These are phyloP conservation scores for Colletotrichum sp. DNA, from an alignment of 2,329 filamentous ascomycete species.

Conservation along the genomic window DNA sequence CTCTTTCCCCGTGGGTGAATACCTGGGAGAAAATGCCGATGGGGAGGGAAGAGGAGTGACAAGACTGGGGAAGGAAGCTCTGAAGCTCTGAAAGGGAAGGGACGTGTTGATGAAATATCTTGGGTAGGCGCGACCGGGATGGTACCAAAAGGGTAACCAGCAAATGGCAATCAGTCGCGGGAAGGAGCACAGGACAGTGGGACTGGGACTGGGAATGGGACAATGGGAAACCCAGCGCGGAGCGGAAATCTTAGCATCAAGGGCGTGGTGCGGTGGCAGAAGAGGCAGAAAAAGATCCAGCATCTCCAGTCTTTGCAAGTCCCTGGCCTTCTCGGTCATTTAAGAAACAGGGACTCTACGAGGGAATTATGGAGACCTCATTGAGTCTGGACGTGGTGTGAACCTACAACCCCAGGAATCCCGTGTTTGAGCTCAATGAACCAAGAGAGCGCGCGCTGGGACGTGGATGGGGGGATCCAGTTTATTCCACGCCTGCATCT, in stretches of 20 bases:
- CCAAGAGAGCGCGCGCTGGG: not conserved
- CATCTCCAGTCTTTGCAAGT: not conserved
- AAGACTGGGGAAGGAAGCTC: slow-evolving; percentile 2
- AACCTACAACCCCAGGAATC: not conserved
- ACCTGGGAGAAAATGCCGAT: not conserved
- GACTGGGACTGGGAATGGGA: not conserved
- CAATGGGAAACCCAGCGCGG: not conserved
- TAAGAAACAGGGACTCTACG: slow-evolving; percentile 13
- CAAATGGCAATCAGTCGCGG: not conserved
- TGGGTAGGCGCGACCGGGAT: not conserved
- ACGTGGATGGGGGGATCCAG: not conserved
- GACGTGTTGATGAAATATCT: slow-evolving; percentile 15
- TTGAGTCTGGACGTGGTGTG: not conserved
- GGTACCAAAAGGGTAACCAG: not conserved
- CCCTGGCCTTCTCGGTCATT: slow-evolving; percentile 4
- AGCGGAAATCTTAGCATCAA: not conserved
- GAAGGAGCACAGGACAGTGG: not conserved
- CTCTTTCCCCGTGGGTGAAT: not conserved
- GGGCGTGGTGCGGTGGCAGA: not conserved
- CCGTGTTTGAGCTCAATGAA: not conserved
- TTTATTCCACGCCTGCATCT: not conserved
- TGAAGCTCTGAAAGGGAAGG: not conserved
- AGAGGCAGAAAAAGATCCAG: not conserved
- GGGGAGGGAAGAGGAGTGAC: slow-evolving; percentile 4
- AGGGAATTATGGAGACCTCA: not conserved